A percentile compares a stretch with the other conserved stretches of the same genome.
These are phyloP conservation scores for Catharanthus roseus DNA, from an alignment of 257 asterid species.

Conservation along the genomic window DNA sequence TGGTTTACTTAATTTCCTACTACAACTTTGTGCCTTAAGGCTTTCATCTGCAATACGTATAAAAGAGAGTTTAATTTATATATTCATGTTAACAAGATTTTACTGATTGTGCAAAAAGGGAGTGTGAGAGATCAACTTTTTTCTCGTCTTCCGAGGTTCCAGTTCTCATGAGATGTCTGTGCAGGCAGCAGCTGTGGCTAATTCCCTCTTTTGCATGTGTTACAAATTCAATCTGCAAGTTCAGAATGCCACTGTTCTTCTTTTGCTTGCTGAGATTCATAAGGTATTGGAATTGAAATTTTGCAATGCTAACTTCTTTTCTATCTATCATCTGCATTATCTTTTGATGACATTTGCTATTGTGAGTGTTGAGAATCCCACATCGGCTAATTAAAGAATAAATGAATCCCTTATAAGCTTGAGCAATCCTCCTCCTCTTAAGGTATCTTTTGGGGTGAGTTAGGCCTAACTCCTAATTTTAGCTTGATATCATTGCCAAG, in stretches of 20 bases:
- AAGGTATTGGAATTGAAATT: conserved; percentile 43
- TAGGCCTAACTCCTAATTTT: no score
- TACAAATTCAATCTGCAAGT: conserved; percentile 81
- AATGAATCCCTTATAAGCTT: no score
- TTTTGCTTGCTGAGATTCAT: conserved; percentile 95
- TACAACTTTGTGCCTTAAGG: neutral
- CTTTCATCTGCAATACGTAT: neutral
- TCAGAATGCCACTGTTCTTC: conserved; percentile 84
- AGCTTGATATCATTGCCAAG: no score
- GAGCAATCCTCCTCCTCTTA: no score
- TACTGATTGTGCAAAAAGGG: neutral
- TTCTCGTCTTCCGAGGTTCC: neutral
- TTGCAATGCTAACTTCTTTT: neutral
- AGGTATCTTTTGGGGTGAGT: no score
- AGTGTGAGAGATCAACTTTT: neutral
- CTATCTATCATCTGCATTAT: neutral
- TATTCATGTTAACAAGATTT: neutral
- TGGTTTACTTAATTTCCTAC: neutral
- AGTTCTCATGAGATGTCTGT: conserved; percentile 29
- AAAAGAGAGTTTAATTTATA: neutral
- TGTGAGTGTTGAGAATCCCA: no score
- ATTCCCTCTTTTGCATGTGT: conserved; percentile 70
- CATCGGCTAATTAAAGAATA: no score
- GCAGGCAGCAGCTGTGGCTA: conserved; percentile 92
- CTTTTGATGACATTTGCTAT: neutral